Evolutionary conservation across 108 stramenopile genomes (phyloP).

Genomic region (Cyclotella kingstonii): DNA sequence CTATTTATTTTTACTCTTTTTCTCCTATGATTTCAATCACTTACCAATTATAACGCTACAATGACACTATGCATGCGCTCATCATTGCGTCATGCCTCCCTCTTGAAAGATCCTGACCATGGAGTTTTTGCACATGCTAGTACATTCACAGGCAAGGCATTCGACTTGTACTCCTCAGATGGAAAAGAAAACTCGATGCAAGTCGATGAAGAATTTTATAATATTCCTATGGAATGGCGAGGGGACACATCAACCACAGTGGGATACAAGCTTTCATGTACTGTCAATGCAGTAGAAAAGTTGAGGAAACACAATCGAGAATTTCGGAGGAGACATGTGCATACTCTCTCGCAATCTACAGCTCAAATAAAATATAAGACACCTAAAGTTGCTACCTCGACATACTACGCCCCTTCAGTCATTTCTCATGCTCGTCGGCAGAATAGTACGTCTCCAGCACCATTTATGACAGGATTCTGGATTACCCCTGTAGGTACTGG

Average conservation of each 20-base stretch:
- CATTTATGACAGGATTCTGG: slow-evolving; percentile 54
- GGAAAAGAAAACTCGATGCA: slow-evolving; percentile 31
- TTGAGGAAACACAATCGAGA: slow-evolving; percentile 34
- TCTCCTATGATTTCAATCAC: neutral
- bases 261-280: slow-evolving; percentile 43
- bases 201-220: slow-evolving; percentile 31
- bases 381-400: slow-evolving; percentile 43
- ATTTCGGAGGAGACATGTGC: slow-evolving; percentile 11
- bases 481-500: slow-evolving; percentile 63
- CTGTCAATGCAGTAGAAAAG: slow-evolving; percentile 51
- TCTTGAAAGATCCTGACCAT: slow-evolving; percentile 57
- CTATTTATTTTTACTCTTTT: neutral
- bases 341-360: too few relatives aligned
- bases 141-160: slow-evolving; percentile 24
- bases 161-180: slow-evolving; percentile 64
- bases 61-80: too few relatives aligned
- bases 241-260: slow-evolving; percentile 3
- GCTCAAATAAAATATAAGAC: slow-evolving; percentile 12
- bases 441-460: slow-evolving; percentile 25
- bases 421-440: slow-evolving; percentile 43
- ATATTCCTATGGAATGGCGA: neutral
- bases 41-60: too few relatives aligned
- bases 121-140: slow-evolving; percentile 65
- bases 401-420: slow-evolving; percentile 42
- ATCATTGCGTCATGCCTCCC: too few relatives aligned